Base-by-base conservation (phyloP, 108 stramenopile species). In the Phaeodactylum tricornutum region DNA sequence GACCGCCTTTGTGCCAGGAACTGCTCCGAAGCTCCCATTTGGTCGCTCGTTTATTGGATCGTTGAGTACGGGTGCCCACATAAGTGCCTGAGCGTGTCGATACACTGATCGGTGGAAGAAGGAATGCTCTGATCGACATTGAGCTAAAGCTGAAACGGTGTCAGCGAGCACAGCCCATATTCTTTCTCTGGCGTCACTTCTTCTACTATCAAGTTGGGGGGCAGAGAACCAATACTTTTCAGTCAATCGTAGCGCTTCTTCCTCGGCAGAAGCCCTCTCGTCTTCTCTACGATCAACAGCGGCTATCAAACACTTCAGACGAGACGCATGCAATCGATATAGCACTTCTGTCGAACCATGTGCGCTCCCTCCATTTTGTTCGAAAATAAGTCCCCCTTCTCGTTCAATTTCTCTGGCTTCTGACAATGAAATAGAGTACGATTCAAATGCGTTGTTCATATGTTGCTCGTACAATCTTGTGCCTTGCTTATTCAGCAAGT, bases 81-180 rank as follows among this genome's bases (percentile, higher is more conserved):
- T 73, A 17, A 83, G 49, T 14, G 90, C 90, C 51, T 86, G 84
- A 7, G 81, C 75, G 46, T 84, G 65, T 15, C 85, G 67, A 39
- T 77, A 92, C 0, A 79, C 81, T 11, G 84, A 81, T 9, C 90
- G 83, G 54, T 92, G 90, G 53, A 87, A 92, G 31, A 55, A 77
- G 0, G 71, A 59, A n/a, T 72, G 48, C 17, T 72, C 70, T 21
- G 43, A 45, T n/a, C 81, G 72, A 43, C 79, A 83, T 25, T 82
- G 51, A 11, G 67, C 51, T 28, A 92, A 43, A 39, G 78, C 87
- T 46, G 59, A 42, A 29, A 91, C 79, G 55, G 78, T 67, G 43
- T 87, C 82, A 19, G 50, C 71, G 27, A 81, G 57, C 32, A 82
- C 56, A 50, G 34, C 67, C 90, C 90, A 92, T 14, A 74, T 40